phyloP scores from a whole-genome alignment of 2,329 filamentous ascomycete species.

The Colletotrichum aenigma region DNA sequence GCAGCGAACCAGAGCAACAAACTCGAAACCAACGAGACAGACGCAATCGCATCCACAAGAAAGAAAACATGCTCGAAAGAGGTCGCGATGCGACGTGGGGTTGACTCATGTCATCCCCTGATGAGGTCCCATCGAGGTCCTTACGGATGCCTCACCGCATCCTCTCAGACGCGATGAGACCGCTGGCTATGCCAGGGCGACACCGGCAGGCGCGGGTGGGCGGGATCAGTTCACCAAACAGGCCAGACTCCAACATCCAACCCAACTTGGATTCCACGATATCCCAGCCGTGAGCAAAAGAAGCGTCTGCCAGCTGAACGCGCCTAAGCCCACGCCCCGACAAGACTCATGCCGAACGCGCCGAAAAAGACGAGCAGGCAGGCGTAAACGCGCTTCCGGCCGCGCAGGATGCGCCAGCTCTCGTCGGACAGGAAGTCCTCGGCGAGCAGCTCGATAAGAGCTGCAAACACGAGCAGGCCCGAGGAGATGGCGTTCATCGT shows the following conservation, averaged over 20 bases:
- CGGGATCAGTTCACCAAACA: not conserved
- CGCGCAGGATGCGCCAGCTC: constrained; percentile 61
- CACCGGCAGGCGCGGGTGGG: not conserved
- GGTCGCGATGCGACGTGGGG: not conserved
- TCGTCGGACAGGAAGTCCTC: constrained; percentile 73
- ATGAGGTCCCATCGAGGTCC: not conserved
- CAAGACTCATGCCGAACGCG: constrained; percentile 66
- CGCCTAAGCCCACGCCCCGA: constrained; percentile 64
- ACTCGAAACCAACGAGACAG: not conserved
- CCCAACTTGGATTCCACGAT: not conserved
- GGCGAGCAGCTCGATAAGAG: constrained; percentile 72
- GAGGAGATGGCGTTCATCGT: constrained; percentile 77
- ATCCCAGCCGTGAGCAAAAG: not conserved
- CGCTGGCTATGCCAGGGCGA: not conserved
- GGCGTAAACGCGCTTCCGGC: constrained; percentile 56
- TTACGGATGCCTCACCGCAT: not conserved
- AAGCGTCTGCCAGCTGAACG: not conserved
- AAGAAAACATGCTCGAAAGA: not conserved
- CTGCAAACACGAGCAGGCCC: constrained; percentile 74
- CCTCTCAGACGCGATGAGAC: not conserved
- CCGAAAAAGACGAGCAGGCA: constrained; percentile 63
- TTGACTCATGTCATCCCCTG: not conserved
- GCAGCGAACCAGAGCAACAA: not conserved
- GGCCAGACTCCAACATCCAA: not conserved
- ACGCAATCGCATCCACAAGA: not conserved